Evolutionary conservation across 2,329 filamentous ascomycete species (phyloP).

Genomic region (Phaeosphaeria sp.): DNA sequence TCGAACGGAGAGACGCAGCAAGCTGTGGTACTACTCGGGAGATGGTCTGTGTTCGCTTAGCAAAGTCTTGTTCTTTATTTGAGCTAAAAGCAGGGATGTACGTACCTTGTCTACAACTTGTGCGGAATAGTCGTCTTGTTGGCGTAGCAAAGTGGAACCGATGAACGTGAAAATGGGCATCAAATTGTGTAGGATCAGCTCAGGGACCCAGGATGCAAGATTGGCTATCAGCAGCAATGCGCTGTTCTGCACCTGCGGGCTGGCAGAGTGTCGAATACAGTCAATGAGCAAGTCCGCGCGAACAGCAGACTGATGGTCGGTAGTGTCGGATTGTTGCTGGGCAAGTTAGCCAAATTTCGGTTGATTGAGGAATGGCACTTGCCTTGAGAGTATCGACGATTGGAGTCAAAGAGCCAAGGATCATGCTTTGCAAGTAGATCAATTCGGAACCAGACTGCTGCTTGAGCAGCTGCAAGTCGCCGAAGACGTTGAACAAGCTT

Average conservation of each 20-base stretch:
- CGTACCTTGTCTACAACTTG: conserved; percentile 81
- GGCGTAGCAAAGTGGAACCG: conserved; percentile 86
- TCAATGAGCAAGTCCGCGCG: conserved; percentile 91
- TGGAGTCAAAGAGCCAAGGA: conserved; percentile 79
- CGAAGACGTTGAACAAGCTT: conserved; percentile 82
- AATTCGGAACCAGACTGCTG: conserved; percentile 82
- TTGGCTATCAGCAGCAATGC: conserved; percentile 87
- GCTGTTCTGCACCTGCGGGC: conserved; percentile 90
- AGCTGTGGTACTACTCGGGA: conserved; percentile 92
- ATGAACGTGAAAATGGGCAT: conserved; percentile 99
- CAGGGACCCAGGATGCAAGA: conserved; percentile 85
- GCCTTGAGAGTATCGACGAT: conserved; percentile 80
- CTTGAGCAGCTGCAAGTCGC: conserved; percentile 84
- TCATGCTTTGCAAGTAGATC: conserved; percentile 86
- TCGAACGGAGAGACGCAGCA: conserved; percentile 80
- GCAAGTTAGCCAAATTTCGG: background rate
- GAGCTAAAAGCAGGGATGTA: background rate
- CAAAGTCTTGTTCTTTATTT: background rate
- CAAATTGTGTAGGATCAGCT: conserved; percentile 91
- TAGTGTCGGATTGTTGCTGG: conserved; percentile 52
- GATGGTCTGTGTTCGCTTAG: conserved; percentile 67
- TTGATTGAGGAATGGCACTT: background rate
- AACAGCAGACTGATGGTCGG: conserved; percentile 78
- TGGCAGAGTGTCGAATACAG: conserved; percentile 89
- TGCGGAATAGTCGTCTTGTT: conserved; percentile 95